Base-by-base conservation (phyloP, 2,329 filamentous ascomycete species). In the Exophiala viscosa region DNA sequence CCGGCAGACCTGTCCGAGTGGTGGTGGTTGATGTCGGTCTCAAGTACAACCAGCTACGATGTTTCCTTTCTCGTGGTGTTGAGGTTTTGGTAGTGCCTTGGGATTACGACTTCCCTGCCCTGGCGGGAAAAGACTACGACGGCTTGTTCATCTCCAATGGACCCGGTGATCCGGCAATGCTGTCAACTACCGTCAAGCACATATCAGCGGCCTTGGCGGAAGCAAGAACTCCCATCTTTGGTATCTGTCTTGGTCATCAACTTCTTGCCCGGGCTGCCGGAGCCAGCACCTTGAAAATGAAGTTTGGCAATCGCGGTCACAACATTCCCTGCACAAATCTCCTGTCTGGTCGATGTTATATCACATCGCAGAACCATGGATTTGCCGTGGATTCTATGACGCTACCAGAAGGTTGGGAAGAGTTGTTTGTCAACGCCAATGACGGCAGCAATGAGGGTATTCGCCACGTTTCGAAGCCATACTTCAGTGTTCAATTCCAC, bases 401-500 rank as follows among this genome's bases (percentile, higher is more conserved):
- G 18, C 76, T 99, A 8, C 82, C 88, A 8, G 69, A 80, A 11
- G 88, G 85, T 56, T 99, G 93, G 93, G 83, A 86, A 63, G 93
- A 97, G 73, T 82, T 97, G 8, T 99, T 97, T 62, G 87, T 97
- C 66, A 99, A 99, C 67, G 92, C 93, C 72, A 99, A 99, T 70
- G 93, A 99, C 64, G 88, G 89, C 64, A 96, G 89, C 73, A 99
- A 99, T 72, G 93, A 99, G 76, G 93, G 93, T 73, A 96, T 99
- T 67, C 86, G 91, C 72, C 90, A 97, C 70, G 76, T 81, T 44
- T 82, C 77, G 69, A 87, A 85, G 66, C 93, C 93, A 46, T 95
- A 92, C 76, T 99, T 99, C 79, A 96, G 90, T 77, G 93, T 97
- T n/a, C 93, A 99, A 69, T 99, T 99, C 76, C 93, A 99, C 68